A percentile compares a stretch with the other conserved stretches of the same genome.
Conservation (phyloP, 1,139 yeast genomes). For the Diutina mesorugosa region DNA sequence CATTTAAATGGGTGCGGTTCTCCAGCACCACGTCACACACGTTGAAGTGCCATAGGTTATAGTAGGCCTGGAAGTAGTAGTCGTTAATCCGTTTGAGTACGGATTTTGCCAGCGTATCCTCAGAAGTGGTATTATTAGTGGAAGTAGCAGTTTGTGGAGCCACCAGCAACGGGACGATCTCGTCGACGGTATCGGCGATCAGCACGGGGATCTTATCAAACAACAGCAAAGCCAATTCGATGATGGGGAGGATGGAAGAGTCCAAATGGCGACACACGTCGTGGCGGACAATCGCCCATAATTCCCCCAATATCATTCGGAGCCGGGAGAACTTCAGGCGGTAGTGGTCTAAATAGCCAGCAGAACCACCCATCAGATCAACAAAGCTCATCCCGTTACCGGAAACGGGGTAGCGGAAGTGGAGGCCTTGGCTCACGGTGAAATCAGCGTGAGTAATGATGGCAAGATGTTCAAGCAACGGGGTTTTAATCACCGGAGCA, state of each 20-base stretch:
- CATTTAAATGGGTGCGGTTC: background rate
- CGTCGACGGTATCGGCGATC: constrained; percentile 22
- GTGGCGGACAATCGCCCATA: constrained; percentile 49
- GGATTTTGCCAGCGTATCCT: constrained; percentile 10
- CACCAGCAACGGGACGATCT: constrained; percentile 28
- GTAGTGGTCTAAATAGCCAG: constrained; percentile 43
- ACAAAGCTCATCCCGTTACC: constrained; percentile 57
- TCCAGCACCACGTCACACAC: constrained; percentile 35
- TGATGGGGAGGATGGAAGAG: constrained; percentile 8
- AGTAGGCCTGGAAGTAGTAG: constrained; percentile 47
- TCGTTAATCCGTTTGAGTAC: constrained; percentile 32
- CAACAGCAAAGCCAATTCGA: constrained; percentile 42
- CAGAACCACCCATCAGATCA: constrained; percentile 27
- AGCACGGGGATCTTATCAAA: constrained; percentile 57
- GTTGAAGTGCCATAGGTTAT: constrained; percentile 69
- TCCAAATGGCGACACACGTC: constrained; percentile 27
- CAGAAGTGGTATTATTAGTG: background rate
- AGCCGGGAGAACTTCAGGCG: constrained; percentile 50
- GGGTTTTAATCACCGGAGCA: constrained; percentile 54
- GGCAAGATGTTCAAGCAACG: constrained; percentile 56
- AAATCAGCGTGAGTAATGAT: constrained; percentile 59
- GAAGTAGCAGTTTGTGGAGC: constrained; percentile 4
- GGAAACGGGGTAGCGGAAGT: constrained; percentile 59
- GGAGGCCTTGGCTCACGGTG: constrained; percentile 60
- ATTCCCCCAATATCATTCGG: constrained; percentile 46